Conservation (phyloP, 106 monocot species). For the Narthecium ossifragum region DNA sequence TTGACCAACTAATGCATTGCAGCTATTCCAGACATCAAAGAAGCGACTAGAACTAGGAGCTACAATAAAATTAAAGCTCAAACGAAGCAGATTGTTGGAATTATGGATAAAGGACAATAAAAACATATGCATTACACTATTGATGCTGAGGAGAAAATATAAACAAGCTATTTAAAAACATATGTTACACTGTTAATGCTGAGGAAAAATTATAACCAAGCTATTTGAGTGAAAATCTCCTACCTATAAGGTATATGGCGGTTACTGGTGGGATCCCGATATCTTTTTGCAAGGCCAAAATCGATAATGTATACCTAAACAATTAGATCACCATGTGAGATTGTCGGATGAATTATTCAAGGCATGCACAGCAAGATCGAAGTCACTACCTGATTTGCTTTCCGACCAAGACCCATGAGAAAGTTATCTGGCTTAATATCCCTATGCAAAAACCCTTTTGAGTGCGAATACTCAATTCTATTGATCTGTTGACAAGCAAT, state of each 20-base stretch:
- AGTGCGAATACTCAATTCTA: slow-evolving; percentile 94
- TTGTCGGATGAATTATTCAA: slow-evolving; percentile 5
- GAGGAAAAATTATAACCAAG: too few relatives aligned
- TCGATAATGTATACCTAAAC: slow-evolving; percentile 88
- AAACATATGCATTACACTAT: too few relatives aligned
- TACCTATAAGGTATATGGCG: slow-evolving; percentile 87
- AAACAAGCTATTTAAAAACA: too few relatives aligned
- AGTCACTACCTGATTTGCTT: slow-evolving; percentile 87
- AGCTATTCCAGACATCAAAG: too few relatives aligned
- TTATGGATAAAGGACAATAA: too few relatives aligned
- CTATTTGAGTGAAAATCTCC: too few relatives aligned
- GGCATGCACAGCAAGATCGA: slow-evolving; percentile 22
- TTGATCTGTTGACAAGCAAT: slow-evolving; percentile 48
- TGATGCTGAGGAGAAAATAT: too few relatives aligned
- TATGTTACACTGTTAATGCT: too few relatives aligned
- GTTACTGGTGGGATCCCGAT: slow-evolving; percentile 59
- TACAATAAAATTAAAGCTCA: too few relatives aligned
- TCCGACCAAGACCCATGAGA: slow-evolving; percentile 96
- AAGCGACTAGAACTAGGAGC: too few relatives aligned
- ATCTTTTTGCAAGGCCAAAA: slow-evolving; percentile 99
- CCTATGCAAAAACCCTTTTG: slow-evolving; percentile 88
- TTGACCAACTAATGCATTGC: too few relatives aligned
- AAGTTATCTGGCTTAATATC: slow-evolving; percentile 99
- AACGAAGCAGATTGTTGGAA: too few relatives aligned
- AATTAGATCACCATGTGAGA: not conserved